phyloP scores from a whole-genome alignment of 1,284 basidiomycete genomes.

The Ustilago loliicola region DNA sequence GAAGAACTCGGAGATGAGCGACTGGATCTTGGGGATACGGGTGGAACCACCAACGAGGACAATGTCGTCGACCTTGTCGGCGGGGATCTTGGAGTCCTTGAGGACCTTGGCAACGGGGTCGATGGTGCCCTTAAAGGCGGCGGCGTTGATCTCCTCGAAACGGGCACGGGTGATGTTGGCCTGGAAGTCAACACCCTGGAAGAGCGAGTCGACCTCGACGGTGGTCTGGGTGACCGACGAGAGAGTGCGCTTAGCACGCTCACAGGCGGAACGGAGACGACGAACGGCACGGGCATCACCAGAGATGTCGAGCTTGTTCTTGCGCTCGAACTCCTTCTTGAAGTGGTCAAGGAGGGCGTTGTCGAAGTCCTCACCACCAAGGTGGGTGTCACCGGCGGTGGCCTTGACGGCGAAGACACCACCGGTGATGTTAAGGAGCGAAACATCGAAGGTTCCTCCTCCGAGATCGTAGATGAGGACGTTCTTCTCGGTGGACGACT shows the following conservation, averaged over 20 bases:
- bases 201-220: constrained; percentile 98
- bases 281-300: constrained; percentile 94
- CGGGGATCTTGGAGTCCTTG: constrained; percentile 97
- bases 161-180: constrained; percentile 79
- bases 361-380: constrained; percentile 95
- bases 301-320: constrained; percentile 87
- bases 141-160: constrained; percentile 98
- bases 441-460: constrained; percentile 84
- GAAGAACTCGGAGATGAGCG: constrained; percentile 97
- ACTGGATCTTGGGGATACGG: constrained; percentile 99
- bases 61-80: constrained; percentile 98
- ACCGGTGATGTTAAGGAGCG: constrained; percentile 77
- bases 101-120: constrained; percentile 99
- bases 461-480: constrained; percentile 99
- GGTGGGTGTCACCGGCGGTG: constrained; percentile 75
- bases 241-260: constrained; percentile 98
- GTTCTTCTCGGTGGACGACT: constrained; percentile 80
- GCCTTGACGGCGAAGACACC: constrained; percentile 79
- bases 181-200: constrained; percentile 78
- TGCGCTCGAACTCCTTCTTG: constrained; percentile 80
- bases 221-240: constrained; percentile 98
- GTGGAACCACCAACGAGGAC: constrained; percentile 99
- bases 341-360: constrained; percentile 93
- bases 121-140: constrained; percentile 93
- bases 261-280: constrained; percentile 94